Evolutionary conservation across 2,329 filamentous ascomycete species (phyloP).

Genomic region (Cucurbitaria berberidis): DNA sequence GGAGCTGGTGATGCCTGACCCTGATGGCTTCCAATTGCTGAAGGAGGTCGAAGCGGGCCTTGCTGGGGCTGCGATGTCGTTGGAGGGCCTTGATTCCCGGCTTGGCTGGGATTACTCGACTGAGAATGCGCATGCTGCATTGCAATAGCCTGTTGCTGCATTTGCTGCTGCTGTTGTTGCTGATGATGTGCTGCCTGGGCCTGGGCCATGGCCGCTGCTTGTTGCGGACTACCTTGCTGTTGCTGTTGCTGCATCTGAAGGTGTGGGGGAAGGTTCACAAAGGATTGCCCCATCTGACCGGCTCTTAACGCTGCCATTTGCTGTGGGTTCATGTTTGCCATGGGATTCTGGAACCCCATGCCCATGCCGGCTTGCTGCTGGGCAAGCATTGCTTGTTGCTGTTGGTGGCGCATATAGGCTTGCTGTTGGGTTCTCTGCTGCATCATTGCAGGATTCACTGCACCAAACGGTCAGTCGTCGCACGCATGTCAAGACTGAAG

Average conservation of each 20-base stretch:
- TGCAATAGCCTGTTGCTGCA: conserved; percentile 47
- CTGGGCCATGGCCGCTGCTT: conserved; percentile 54
- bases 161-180: conserved; percentile 51
- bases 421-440: conserved; percentile 54
- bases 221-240: conserved; percentile 48
- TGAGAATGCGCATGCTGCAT: conserved; percentile 59
- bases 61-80: conserved; percentile 44
- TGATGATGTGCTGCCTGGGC: conserved; percentile 52
- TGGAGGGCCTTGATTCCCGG: conserved; percentile 48
- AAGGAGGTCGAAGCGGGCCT: conserved; percentile 48
- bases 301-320: conserved; percentile 37
- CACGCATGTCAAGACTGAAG: background rate
- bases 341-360: conserved; percentile 61
- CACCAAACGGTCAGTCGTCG: conserved; percentile 14
- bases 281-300: conserved; percentile 30
- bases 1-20: conserved; percentile 49
- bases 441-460: conserved; percentile 49
- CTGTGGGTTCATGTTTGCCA: conserved; percentile 56
- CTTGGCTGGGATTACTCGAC: conserved; percentile 56
- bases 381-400: conserved; percentile 60
- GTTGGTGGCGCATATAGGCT: conserved; percentile 55
- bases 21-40: conserved; percentile 47
- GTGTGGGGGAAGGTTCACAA: conserved; percentile 39
- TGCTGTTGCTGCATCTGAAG: conserved; percentile 55
- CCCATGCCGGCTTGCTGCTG: conserved; percentile 62